These are phyloP conservation scores for Biscogniauxia mediterranea DNA, from an alignment of 2,329 filamentous ascomycete genomes.

Conservation along the genomic window DNA sequence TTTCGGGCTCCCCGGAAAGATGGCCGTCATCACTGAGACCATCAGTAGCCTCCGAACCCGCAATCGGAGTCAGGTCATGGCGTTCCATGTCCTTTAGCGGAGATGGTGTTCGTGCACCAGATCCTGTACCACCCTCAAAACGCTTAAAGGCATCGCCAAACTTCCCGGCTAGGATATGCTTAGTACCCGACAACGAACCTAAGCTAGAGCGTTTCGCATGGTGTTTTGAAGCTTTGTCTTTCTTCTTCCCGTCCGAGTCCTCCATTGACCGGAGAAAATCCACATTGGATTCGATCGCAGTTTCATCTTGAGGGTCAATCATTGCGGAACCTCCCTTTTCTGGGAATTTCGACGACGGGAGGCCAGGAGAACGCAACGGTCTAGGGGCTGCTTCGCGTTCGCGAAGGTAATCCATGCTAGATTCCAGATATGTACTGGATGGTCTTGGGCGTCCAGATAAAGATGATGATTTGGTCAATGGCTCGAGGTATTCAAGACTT, in stretches of 20 bases:
- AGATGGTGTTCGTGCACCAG: constrained; percentile 44
- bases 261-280: constrained; percentile 81
- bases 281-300: constrained; percentile 73
- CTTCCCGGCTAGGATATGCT: constrained; percentile 79
- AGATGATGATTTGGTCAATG: constrained; percentile 59
- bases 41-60: constrained; percentile 72
- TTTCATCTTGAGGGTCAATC: constrained; percentile 52
- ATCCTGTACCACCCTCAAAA: constrained; percentile 63
- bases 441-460: constrained; percentile 62
- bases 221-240: constrained; percentile 49
- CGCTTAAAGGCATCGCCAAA: constrained; percentile 93
- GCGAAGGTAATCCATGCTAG: constrained; percentile 77
- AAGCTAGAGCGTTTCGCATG: constrained; percentile 73
- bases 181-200: constrained; percentile 69
- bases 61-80: constrained; percentile 65
- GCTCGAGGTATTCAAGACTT: constrained; percentile 58
- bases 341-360: constrained; percentile 34
- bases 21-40: constrained; percentile 66
- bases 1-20: constrained; percentile 61
- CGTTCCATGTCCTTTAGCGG: constrained; percentile 48
- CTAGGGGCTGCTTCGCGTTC: constrained; percentile 64
- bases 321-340: constrained; percentile 43
- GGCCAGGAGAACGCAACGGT: constrained; percentile 37
- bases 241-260: constrained; percentile 57
- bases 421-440: constrained; percentile 78